These are phyloP conservation scores for Pseudocercospora ulei DNA, from an alignment of 2,329 filamentous ascomycete genomes.

Conservation along the genomic window DNA sequence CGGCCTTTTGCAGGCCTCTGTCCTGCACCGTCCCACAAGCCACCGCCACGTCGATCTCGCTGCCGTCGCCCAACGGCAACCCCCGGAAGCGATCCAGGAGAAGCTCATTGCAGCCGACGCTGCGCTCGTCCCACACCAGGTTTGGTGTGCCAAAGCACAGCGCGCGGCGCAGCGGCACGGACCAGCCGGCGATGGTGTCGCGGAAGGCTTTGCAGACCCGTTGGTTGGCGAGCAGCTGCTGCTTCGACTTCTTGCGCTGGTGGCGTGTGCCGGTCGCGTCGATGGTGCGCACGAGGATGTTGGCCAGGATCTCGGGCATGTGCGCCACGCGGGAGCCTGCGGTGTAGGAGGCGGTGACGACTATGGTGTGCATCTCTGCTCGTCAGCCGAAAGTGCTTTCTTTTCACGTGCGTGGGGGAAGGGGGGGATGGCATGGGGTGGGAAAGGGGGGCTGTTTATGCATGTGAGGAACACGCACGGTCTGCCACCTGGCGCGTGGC, in stretches of 20 bases:
- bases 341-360: neutral
- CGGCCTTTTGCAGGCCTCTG: neutral
- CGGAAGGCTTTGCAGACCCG: conserved; percentile 24
- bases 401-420: too few relatives aligned
- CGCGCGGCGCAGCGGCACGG: neutral
- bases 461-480: too few relatives aligned
- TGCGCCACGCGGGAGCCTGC: conserved; percentile 5
- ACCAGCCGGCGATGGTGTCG: conserved; percentile 15
- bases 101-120: neutral
- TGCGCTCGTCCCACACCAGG: neutral
- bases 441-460: too few relatives aligned
- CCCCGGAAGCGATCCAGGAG: neutral
- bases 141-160: neutral
- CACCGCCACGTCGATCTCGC: neutral
- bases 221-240: conserved; percentile 23
- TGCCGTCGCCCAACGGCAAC: neutral
- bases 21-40: neutral
- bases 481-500: too few relatives aligned
- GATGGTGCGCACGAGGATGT: conserved; percentile 1
- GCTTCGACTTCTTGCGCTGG: too few relatives aligned
- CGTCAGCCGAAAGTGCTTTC: neutral
- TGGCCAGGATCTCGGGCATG: conserved; percentile 1
- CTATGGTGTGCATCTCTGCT: neutral
- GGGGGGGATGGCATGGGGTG: too few relatives aligned
- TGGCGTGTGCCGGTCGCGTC: neutral